Base-by-base conservation (phyloP, 2,329 filamentous ascomycete species). In the Drechslera avenae region DNA sequence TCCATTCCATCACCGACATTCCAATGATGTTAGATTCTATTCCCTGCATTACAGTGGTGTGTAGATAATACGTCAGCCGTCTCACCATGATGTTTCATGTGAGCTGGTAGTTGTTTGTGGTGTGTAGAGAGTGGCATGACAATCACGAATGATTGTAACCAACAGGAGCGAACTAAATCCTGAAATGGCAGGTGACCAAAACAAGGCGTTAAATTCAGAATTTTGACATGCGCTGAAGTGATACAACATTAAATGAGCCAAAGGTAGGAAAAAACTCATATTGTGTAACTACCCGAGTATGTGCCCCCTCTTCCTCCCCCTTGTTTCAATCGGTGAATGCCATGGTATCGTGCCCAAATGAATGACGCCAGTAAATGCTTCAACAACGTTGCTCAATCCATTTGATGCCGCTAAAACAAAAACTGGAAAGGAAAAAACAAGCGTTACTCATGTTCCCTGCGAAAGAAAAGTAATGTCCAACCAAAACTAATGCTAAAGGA, bases 371-470 rank as follows among this genome's bases (percentile, higher is more conserved):
- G 47, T 41, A 57, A 59, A 52, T 61, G 58, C 58, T 51, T 40
- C 30, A 34, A 52, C 14, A 42, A 40, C 36, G 31, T 44, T 30
- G 46, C 45, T 50, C 21, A 42, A 46, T 39, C 50, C 49, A 53
- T 63, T 57, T 62, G 55, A 64, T 66, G 62, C 60, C 63, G 60
- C 59, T 62, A 52, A 63, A 61, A 64, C 52, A 33, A 39, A 26
- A 49, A 23, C 46, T 34, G 39, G 33, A 21, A 43, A 49, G 31
- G 26, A 18, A 34, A 7, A 39, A 18, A 18, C 35, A 26, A 37
- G 17, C 35, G n/a, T 28, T 46, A 28, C 28, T 33, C 34, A 14
- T 14, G 36, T 28, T 14, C 33, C 23, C 3, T 39, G 13, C 14
- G 17, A 18, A 26, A 45, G 28, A 39, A 8, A 23, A 40, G n/a